Conservation (phyloP, 257 asterid genomes). For the Scutellaria baicalensis region DNA sequence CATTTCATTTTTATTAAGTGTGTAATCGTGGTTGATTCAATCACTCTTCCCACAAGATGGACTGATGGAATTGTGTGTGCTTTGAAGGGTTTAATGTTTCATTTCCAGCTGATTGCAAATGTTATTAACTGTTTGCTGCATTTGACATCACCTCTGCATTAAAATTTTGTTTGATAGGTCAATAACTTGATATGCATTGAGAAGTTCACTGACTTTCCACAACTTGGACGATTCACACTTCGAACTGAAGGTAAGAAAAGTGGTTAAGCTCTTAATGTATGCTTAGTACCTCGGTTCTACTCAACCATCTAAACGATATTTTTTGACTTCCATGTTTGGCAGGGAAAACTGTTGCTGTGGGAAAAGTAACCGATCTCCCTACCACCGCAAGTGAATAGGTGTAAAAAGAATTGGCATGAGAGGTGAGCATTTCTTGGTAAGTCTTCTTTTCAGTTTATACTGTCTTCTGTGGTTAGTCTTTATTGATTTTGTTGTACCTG, state of each 20-base stretch:
- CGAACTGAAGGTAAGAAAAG: conserved; percentile 56
- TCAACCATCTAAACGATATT: neutral
- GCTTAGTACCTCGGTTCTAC: neutral
- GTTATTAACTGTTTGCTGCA: neutral
- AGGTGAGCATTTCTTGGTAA: conserved; percentile 11
- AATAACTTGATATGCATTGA: conserved; percentile 72
- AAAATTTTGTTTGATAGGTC: conserved; percentile 45
- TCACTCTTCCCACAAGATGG: neutral
- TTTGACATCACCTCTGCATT: neutral
- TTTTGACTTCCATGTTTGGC: conserved; percentile 5
- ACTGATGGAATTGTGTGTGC: neutral
- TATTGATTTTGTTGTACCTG: neutral
- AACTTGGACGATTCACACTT: conserved; percentile 90
- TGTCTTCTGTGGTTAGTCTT: neutral
- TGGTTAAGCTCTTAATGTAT: conserved; percentile 23
- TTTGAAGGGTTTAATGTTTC: neutral
- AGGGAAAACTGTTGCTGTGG: conserved; percentile 82
- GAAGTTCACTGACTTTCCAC: conserved; percentile 68
- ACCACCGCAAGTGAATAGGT: conserved; percentile 16
- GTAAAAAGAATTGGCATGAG: conserved; percentile 18
- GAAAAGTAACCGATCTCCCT: conserved; percentile 41
- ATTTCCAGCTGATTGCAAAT: neutral
- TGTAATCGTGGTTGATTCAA: neutral
- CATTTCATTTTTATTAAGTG: neutral
- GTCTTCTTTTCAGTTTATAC: neutral